These are phyloP conservation scores for Globisporangium solare DNA, from an alignment of 352 stramenopile genomes.

Conservation along the genomic window DNA sequence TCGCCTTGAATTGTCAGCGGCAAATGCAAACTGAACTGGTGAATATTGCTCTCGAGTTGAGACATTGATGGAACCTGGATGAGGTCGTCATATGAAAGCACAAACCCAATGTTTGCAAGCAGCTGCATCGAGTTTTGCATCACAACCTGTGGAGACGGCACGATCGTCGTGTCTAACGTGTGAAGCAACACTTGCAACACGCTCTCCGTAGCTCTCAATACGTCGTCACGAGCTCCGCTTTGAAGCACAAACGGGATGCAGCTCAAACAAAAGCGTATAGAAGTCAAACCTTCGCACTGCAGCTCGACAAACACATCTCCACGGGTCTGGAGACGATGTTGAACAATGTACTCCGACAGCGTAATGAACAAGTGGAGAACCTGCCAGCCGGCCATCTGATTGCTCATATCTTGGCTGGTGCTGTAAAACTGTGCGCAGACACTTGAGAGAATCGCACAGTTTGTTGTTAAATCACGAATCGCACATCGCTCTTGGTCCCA, in stretches of 20 bases:
- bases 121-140: slow-evolving; percentile 70
- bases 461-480: slow-evolving; percentile 58
- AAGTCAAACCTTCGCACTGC: slow-evolving; percentile 62
- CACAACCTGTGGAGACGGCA: slow-evolving; percentile 52
- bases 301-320: slow-evolving; percentile 52
- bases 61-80: slow-evolving; percentile 60
- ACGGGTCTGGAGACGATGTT: slow-evolving; percentile 50
- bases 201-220: slow-evolving; percentile 47
- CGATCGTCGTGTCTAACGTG: slow-evolving; percentile 58
- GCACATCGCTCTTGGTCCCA: slow-evolving; percentile 43
- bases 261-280: slow-evolving; percentile 49
- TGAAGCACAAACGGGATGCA: slow-evolving; percentile 60
- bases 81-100: slow-evolving; percentile 70
- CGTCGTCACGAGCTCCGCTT: slow-evolving; percentile 41
- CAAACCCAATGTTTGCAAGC: slow-evolving; percentile 55
- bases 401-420: slow-evolving; percentile 42
- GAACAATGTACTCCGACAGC: slow-evolving; percentile 54
- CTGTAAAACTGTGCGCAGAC: slow-evolving; percentile 61
- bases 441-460: slow-evolving; percentile 54
- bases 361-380: slow-evolving; percentile 62
- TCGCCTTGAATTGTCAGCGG: slow-evolving; percentile 67
- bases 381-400: slow-evolving; percentile 61
- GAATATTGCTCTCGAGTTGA: slow-evolving; percentile 63
- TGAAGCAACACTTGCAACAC: slow-evolving; percentile 48
- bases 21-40: slow-evolving; percentile 69